Conservation (phyloP, 1,139 yeast species). For the Scheffersomyces segobiensis region DNA sequence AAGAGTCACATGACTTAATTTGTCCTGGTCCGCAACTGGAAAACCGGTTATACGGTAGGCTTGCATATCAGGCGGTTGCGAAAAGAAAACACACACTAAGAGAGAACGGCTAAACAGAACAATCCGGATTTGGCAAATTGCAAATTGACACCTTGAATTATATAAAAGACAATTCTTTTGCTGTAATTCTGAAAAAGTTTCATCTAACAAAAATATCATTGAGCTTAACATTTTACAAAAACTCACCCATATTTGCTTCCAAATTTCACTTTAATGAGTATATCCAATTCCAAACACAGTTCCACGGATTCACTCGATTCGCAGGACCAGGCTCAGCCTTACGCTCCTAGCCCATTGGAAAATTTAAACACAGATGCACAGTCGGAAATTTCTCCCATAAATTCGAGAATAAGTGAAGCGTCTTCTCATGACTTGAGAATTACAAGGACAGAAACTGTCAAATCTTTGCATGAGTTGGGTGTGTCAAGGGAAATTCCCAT, state of each 20-base stretch:
- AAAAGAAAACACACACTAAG: neutral
- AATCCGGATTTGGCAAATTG: neutral
- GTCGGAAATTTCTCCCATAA: constrained; percentile 32
- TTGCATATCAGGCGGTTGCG: neutral
- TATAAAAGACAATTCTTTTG: neutral
- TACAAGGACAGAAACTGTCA: constrained; percentile 64
- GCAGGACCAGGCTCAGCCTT: neutral
- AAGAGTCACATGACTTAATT: neutral
- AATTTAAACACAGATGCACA: constrained; percentile 38
- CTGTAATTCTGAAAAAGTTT: neutral
- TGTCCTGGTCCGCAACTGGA: neutral
- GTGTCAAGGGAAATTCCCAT: constrained; percentile 50
- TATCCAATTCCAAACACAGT: neutral
- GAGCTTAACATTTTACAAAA: neutral
- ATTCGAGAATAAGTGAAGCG: neutral
- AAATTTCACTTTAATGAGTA: neutral
- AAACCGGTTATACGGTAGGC: neutral
- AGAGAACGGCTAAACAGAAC: neutral
- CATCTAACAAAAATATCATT: neutral
- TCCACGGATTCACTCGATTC: neutral
- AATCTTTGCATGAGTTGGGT: constrained; percentile 66
- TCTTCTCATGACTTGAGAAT: constrained; percentile 7
- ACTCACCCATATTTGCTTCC: neutral
- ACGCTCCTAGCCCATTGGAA: neutral
- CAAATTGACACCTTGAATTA: neutral